Evolutionary conservation across 1,139 yeast genomes (phyloP).

Genomic region (Hemisphaericaspora subhashii): DNA sequence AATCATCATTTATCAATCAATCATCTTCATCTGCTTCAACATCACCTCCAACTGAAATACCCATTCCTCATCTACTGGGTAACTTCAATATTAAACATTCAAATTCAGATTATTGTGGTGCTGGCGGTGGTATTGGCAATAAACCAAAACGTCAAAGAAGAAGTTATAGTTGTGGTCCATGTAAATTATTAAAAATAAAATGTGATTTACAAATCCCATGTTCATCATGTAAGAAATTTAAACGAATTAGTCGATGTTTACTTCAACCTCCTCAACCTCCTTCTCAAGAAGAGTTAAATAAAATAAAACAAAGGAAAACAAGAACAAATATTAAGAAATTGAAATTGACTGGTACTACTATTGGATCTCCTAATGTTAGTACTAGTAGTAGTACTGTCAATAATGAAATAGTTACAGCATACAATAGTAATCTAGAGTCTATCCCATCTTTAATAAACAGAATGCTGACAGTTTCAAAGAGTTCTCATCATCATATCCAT

Average conservation of each 20-base stretch:
- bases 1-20: neutral
- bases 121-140: no score
- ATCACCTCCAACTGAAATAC: neutral
- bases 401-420: conserved; percentile 12
- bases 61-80: no score
- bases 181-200: conserved; percentile 52
- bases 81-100: no score
- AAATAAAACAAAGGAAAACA: conserved; percentile 25
- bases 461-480: conserved; percentile 9
- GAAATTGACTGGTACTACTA: conserved; percentile 8
- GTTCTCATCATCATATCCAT: no score
- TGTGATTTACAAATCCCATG: conserved; percentile 55
- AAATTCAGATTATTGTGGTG: no score
- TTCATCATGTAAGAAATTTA: conserved; percentile 46
- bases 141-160: conserved; percentile 39
- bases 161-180: conserved; percentile 59
- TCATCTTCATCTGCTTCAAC: neutral
- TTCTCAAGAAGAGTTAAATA: conserved; percentile 25
- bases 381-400: neutral
- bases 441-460: conserved; percentile 12
- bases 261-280: conserved; percentile 51
- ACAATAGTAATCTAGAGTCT: conserved; percentile 11
- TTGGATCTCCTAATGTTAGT: neutral
- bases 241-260: conserved; percentile 39
- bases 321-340: conserved; percentile 18